Base-by-base conservation (phyloP, 2,329 filamentous ascomycete genomes). In the Massarina eburnea region DNA sequence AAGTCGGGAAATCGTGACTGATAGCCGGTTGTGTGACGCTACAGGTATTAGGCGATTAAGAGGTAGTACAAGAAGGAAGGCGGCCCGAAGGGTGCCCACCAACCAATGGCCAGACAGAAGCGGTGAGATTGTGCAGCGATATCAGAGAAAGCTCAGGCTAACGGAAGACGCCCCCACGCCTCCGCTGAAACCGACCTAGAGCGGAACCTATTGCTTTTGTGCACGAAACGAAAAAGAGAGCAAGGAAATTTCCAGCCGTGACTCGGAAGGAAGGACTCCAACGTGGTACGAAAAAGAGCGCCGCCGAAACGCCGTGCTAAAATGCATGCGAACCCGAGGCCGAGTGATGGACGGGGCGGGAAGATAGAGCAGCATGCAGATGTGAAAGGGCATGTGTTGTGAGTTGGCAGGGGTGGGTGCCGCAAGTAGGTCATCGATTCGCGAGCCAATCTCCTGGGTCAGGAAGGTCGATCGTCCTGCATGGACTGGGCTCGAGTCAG, bases 291-390 rank as follows among this genome's bases (percentile, higher is more conserved):
- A 53, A 46, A 56, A 46, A 40, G 26, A 29, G 47, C 56, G 46
- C 50, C 52, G 49, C 61, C 63, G 46, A 52, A 66, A 68, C 66
- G 66, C 66, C 66, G 51, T 67, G 65, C 65, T 69, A 67, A 66
- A 61, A 52, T 51, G 50, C 56, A 57, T 51, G 44, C 32, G 39
- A 59, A 52, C 45, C 51, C 52, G 56, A 51, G 34, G 43, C 41
- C 27, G 46, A 21, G 9, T 20, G 15, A 15, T 49, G 46, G 46
- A 33, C 49, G 33, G 32, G 38, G 36, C 29, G 36, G 19, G 12
- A 29, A 33, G 29, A 46, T 39, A 34, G 21, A 35, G 19, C 17
- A 20, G 20, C 20, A 38, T 38, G 41, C 37, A 41, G 27, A 41
- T 10, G 30, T 20, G 27, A 40, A 22, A 7, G 17, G 8, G 4